phyloP scores from a whole-genome alignment of 257 asterid species.

The Nicotiana tomentosiformis region DNA sequence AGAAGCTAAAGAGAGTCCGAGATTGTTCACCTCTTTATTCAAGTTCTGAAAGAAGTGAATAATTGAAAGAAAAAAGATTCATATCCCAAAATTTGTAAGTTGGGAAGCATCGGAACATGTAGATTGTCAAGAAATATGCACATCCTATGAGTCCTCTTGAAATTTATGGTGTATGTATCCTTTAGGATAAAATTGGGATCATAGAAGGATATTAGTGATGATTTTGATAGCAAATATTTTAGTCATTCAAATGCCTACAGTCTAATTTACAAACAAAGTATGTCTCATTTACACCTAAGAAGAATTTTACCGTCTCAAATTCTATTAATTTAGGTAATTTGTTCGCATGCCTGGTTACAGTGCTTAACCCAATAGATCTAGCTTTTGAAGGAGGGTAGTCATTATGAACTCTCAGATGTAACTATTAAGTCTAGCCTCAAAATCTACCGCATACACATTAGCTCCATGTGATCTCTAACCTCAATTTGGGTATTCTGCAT shows the following conservation, averaged over 20 bases:
- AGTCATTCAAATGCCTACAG: neutral
- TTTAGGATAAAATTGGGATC: neutral
- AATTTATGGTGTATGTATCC: neutral
- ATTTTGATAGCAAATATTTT: neutral
- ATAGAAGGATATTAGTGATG: neutral
- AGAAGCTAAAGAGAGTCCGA: neutral
- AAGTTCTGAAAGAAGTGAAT: neutral
- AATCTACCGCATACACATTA: neutral
- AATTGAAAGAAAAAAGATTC: neutral
- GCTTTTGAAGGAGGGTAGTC: neutral
- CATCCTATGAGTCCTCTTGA: neutral
- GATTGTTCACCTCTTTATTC: constrained; percentile 1
- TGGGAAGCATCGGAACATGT: neutral
- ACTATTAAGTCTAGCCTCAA: neutral
- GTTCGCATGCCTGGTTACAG: neutral
- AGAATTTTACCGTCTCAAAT: neutral
- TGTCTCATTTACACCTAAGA: neutral
- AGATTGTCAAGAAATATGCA: neutral
- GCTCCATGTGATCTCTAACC: neutral
- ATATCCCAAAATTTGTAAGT: neutral
- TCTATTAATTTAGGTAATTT: neutral
- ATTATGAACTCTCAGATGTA: neutral
- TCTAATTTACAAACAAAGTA: neutral
- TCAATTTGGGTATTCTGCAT: neutral
- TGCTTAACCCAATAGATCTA: neutral